Base-by-base conservation (phyloP, 192 early-diverging fungal genomes). In the Chytriomyces sp. region DNA sequence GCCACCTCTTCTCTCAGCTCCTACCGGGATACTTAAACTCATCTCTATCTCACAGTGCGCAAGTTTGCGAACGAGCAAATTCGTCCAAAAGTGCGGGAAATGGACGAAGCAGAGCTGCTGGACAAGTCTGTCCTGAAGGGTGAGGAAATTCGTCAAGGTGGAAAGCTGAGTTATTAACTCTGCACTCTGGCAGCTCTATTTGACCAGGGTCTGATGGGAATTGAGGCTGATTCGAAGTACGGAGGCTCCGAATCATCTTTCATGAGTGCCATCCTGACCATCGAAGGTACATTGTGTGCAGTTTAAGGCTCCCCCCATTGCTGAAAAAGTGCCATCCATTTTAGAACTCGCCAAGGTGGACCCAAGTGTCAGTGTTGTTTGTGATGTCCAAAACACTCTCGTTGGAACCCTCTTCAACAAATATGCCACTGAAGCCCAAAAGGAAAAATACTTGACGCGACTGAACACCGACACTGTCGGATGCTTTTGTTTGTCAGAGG, bases 351-450 rank as follows among this genome's bases (percentile, higher is more conserved):
- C 97, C 83, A 96, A 95, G 85, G 86, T 98, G 45, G 97, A 99
- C 82, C 94, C 97, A 6, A 94, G 96, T 26, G 86, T 99, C 74
- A 89, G 88, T 78, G 95, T 95, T 16, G 76, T 93, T 68, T 96
- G 95, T 80, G 97, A 99, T 86, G 96, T 98, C 61, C 84, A 99
- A 86, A 99, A 99, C 86, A 99, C 97, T 3, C 87, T 99, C 24
- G 96, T 98, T 73, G 93, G 94, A 87, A 99, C 97, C 48, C 77
- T 97, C 66, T 91, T 99, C 84, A 87, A 90, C 77, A 92, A 94
- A 64, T 94, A 95, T 84, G 97, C 79, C 23, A 90, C 82, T 50
- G 82, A 91, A 11, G 85, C 86, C 7, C 84, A 94, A 65, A 91
- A 97, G 87, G 72, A 90, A 62, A 93, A 92, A 78, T 98, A 94